Evolutionary conservation across 306 rosid species (phyloP), one percentile per base, ranked within the genome.

Genomic region (Corylus avellana): DNA sequence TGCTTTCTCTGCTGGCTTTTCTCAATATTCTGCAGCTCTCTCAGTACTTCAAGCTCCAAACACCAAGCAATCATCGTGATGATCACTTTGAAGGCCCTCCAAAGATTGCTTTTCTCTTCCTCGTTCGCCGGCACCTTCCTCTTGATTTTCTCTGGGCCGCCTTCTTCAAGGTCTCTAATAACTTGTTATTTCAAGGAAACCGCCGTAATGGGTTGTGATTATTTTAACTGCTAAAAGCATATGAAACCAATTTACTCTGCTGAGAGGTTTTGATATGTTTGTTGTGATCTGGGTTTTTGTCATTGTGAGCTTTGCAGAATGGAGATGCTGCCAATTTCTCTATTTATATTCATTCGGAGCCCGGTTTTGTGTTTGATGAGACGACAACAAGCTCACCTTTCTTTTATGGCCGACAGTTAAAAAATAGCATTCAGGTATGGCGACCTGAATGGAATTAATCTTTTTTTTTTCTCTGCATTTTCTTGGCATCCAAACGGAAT

Each of bases 321-420:
- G 81, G 78, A 10, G 84, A 81, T 63, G 62, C 16, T 14, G 73
- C 76, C 0, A 78, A 46, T 8, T 78, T 85, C 61, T 85, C 88
- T 0, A 75, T 81, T 44, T 85, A 84, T 44, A 67, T 83, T 22
- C 89, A 85, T 71, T 85, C 86, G 25, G 68, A 76, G 68, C 91
- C 89, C 47, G 86, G 84, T 11, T 88, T 85, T 61, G 83, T 59
- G 42, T 85, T 78, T 75, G 82, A 85, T 63, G 85, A 81, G 84
- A 67, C 83, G 29, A 81, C 86, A n/a, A 83, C 87, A 12, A 83
- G 78, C 17, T 88, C 88, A 48, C 68, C 22, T 13, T 85, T 77
- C 76, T 85, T 85, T 44, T 55, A 70, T n/a, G 79, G 83, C 49
- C 73, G 85, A 73, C 89, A 88, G 77, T 55, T 88, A 72, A 78